These are phyloP conservation scores for Petunia secreta DNA, from an alignment of 257 asterid genomes.

Conservation along the genomic window DNA sequence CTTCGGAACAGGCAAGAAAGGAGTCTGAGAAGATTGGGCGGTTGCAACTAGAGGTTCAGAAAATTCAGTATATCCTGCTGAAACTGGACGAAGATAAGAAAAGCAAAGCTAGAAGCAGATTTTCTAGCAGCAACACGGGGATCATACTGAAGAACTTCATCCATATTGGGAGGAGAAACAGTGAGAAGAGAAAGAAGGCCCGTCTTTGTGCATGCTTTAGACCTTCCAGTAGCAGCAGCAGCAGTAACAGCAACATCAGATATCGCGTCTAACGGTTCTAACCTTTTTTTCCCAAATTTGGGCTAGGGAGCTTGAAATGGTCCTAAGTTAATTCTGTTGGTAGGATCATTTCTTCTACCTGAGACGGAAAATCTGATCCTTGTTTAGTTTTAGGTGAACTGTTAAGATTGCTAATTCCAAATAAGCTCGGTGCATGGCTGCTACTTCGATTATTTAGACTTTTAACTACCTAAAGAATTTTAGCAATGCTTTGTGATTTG, in stretches of 20 bases:
- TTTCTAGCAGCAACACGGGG: constrained; percentile 54
- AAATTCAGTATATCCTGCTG: constrained; percentile 62
- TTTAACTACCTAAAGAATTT: constrained; percentile 25
- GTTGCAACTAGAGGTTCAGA: constrained; percentile 73
- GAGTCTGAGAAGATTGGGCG: constrained; percentile 72
- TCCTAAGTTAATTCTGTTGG: constrained; percentile 34
- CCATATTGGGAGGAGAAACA: constrained; percentile 59
- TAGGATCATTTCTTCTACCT: constrained; percentile 28
- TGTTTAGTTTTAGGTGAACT: constrained; percentile 33
- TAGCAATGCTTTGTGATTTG: constrained; percentile 20
- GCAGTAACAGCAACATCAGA: constrained; percentile 1
- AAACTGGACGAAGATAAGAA: constrained; percentile 73
- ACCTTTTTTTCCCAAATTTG: constrained; percentile 25
- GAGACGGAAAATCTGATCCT: constrained; percentile 41
- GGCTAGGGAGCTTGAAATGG: constrained; percentile 22
- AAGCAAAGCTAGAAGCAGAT: constrained; percentile 51
- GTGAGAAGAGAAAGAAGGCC: constrained; percentile 61
- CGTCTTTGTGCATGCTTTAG: constrained; percentile 71
- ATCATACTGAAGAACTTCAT: constrained; percentile 74
- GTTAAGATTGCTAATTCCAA: constrained; percentile 45
- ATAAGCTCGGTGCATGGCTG: constrained; percentile 38
- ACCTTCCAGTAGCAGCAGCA: constrained; percentile 51
- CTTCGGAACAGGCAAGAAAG: constrained; percentile 65
- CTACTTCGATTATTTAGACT: constrained; percentile 4
- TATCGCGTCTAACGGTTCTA: constrained; percentile 31